Conservation (phyloP, 176 grass and related monocot genomes). For the Leersia perrieri region DNA sequence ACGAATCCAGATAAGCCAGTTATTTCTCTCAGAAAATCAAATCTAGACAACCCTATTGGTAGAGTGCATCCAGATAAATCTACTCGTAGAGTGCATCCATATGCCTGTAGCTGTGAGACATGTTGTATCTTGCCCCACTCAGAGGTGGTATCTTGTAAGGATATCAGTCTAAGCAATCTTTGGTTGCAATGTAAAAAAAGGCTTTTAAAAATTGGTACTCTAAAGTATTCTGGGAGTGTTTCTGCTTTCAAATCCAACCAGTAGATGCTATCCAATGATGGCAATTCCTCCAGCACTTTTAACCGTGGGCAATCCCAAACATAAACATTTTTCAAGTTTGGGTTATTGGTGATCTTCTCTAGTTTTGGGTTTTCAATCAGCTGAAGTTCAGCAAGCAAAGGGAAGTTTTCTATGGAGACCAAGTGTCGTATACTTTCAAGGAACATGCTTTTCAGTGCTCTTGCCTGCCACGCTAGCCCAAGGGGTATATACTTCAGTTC, state of each 20-base stretch:
- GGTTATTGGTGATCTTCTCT: not conserved
- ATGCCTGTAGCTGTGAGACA: not conserved
- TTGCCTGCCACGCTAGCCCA: not conserved
- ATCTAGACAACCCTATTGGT: too few relatives aligned
- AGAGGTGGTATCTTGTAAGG: not conserved
- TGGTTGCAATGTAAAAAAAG: not conserved
- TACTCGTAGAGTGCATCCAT: not conserved
- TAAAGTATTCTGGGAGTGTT: slow-evolving; percentile 10
- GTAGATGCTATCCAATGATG: not conserved
- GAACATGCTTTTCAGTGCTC: not conserved
- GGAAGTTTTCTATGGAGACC: slow-evolving; percentile 16
- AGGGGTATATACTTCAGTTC: slow-evolving; percentile 5
- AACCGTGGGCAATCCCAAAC: accelerated
- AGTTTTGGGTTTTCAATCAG: not conserved
- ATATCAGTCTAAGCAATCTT: slow-evolving; percentile 21
- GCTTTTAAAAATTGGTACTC: not conserved
- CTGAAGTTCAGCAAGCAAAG: not conserved
- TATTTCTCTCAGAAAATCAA: too few relatives aligned
- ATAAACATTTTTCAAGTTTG: not conserved
- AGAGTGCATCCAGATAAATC: too few relatives aligned
- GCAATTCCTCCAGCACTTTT: not conserved
- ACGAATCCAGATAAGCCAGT: not conserved
- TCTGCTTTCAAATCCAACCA: not conserved
- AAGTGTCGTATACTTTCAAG: not conserved
- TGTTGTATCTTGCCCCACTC: slow-evolving; percentile 20